Conservation (phyloP, 495 filamentous ascomycete genomes). For the Cercophora samala region DNA sequence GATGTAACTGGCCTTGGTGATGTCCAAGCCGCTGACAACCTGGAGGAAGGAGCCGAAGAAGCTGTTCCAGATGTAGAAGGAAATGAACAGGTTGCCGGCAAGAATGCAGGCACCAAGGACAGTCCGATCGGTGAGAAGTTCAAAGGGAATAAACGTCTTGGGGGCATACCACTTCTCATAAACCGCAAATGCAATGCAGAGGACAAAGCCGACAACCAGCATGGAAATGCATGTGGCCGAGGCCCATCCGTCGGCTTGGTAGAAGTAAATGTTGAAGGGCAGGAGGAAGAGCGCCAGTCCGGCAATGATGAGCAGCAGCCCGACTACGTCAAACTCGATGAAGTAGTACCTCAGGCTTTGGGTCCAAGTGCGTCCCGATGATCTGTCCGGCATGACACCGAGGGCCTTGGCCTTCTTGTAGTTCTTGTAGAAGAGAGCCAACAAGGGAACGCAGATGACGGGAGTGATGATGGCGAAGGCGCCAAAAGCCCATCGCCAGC, state of each 20-base stretch:
- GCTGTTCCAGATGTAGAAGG: conserved; percentile 64
- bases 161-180: conserved; percentile 59
- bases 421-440: conserved; percentile 55
- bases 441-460: conserved; percentile 52
- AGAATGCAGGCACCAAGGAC: conserved; percentile 61
- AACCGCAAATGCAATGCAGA: conserved; percentile 44
- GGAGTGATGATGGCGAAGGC: conserved; percentile 59
- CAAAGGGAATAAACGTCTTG: conserved; percentile 57
- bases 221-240: conserved; percentile 51
- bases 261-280: conserved; percentile 49
- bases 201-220: conserved; percentile 51
- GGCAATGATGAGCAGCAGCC: conserved; percentile 43
- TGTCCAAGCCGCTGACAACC: conserved; percentile 61
- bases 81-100: conserved; percentile 54
- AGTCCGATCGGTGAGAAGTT: conserved; percentile 60
- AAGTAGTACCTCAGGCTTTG: conserved; percentile 53
- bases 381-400: conserved; percentile 46
- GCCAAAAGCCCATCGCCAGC: conserved; percentile 64
- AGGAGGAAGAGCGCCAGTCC: conserved; percentile 45
- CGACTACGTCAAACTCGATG: conserved; percentile 53
- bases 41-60: conserved; percentile 67
- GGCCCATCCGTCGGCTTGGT: conserved; percentile 51
- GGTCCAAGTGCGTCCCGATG: conserved; percentile 46
- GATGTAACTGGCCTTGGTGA: conserved; percentile 61
- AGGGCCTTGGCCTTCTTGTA: conserved; percentile 55